Percentiles rank a stretch among this genome's conserved stretches.
Evolutionary conservation across 2,329 filamentous ascomycete genomes (phyloP).

Genomic region (Aspergillus aculeatinus): DNA sequence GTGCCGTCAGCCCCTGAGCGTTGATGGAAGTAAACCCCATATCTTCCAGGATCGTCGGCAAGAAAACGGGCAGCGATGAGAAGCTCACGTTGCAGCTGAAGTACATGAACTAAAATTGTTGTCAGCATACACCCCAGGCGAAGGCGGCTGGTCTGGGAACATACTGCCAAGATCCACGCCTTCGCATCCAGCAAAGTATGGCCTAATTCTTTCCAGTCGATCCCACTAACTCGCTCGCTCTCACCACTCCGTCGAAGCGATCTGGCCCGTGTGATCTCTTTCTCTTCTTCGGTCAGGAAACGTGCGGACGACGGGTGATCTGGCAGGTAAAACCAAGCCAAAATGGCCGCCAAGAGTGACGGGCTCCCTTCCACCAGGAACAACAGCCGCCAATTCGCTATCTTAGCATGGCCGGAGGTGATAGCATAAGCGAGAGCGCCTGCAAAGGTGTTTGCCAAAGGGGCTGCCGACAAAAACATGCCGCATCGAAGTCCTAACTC

Average conservation of each 20-base stretch:
- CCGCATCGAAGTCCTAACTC: conserved; percentile 58
- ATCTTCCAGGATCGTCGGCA: conserved; percentile 61
- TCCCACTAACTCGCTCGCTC: conserved; percentile 39
- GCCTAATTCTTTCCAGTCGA: conserved; percentile 51
- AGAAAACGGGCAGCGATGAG: conserved; percentile 63
- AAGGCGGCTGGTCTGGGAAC: conserved; percentile 12
- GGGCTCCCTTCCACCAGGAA: conserved; percentile 67
- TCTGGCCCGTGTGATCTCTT: conserved; percentile 55
- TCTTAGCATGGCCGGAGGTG: conserved; percentile 55
- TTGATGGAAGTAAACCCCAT: conserved; percentile 69
- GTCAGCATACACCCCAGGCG: not conserved
- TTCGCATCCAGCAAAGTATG: conserved; percentile 46
- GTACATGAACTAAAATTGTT: conserved; percentile 49
- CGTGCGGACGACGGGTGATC: conserved; percentile 53
- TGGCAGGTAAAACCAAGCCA: conserved; percentile 57
- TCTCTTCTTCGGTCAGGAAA: conserved; percentile 60
- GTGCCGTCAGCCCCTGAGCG: conserved; percentile 70
- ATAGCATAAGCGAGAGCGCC: conserved; percentile 66
- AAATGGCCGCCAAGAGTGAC: conserved; percentile 53
- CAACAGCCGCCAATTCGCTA: conserved; percentile 65
- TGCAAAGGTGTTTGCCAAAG: conserved; percentile 77
- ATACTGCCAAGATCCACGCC: conserved; percentile 50
- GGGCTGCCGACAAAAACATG: conserved; percentile 57
- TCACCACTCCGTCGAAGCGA: conserved; percentile 55
- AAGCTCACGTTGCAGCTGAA: conserved; percentile 65